phyloP scores from a whole-genome alignment of 2,329 filamentous ascomycete species.

The Epichloe hybrida region DNA sequence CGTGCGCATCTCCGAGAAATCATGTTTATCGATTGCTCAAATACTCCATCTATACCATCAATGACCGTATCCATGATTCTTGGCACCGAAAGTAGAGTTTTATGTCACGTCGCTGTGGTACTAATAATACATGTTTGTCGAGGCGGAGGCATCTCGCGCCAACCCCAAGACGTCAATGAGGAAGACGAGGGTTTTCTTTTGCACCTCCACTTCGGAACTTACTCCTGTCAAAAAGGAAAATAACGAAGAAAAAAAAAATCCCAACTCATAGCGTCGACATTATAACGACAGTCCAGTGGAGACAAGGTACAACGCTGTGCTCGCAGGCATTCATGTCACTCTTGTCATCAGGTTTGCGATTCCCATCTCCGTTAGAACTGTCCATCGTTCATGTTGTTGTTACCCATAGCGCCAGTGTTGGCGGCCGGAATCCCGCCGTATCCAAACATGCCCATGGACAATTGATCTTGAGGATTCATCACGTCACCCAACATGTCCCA shows the following conservation, averaged over 20 bases:
- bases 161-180: no score
- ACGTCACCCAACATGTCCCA: slow-evolving; percentile 32
- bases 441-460: slow-evolving; percentile 19
- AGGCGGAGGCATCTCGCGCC: not conserved
- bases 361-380: slow-evolving; percentile 3
- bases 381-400: slow-evolving; percentile 1
- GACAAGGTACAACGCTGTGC: not conserved
- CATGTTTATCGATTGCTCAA: not conserved
- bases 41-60: not conserved
- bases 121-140: slow-evolving; percentile 12
- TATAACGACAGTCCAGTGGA: not conserved
- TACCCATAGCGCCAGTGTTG: slow-evolving; percentile 4
- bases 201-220: not conserved
- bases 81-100: not conserved
- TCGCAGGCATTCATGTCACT: not conserved
- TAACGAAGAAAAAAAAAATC: not conserved
- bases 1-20: not conserved
- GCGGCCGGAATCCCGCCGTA: slow-evolving; percentile 15
- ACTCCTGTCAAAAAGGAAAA: not conserved
- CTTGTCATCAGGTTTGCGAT: not conserved
- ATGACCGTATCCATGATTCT: not conserved
- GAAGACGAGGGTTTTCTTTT: no score
- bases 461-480: slow-evolving; percentile 14
- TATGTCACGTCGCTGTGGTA: slow-evolving; percentile 5
- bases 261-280: not conserved